Evolutionary conservation across 2,329 filamentous ascomycete species (phyloP), one percentile per base, ranked within the genome.

Genomic region (Botryosphaeria agaves): DNA sequence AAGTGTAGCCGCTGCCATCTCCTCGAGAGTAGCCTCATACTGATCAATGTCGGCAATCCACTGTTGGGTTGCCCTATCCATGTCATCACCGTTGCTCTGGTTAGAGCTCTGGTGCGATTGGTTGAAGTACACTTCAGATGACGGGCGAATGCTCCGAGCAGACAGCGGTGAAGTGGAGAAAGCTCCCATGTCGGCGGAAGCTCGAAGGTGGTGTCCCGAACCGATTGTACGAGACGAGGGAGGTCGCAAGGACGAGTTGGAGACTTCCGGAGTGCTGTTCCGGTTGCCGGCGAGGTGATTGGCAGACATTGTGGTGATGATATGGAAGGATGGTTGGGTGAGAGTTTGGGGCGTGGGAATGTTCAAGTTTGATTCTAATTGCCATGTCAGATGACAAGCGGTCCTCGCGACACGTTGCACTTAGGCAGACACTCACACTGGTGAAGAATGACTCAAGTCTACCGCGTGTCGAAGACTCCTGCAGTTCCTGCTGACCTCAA

Each of bases 21-120:
- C 89, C 56, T 95, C 89, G 47, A 98, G 59, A 1, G 89, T 98
- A n/a, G 76, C 92, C 64, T 98, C 89, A 48, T 94, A 94, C 55
- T 95, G 87, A 52, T 98, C 89, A 43, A 98, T 95, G 47, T 98
- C 89, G 33, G 87, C 84, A 45, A 98, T 87, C 89, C 89, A 98
- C 57, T 98, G 85, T 61, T 94, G 85, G 30, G 87, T 84, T 40
- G 87, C 80, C 56, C 85, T 87, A 53, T 95, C 89, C 53, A 89
- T 76, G 7, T 79, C 73, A 55, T 95, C 89, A 38, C 94, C 85
- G 43, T 68, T 73, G 41, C 64, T 69, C 36, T 81, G 76, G 44
- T 64, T 68, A 45, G 72, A 74, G 38, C 67, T 67, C 51, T 76
- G 68, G 46, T 80, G 72, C 26, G 69, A 59, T 46, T 79, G 81